Evolutionary conservation across 2,329 filamentous ascomycete genomes (phyloP).

Genomic region (Pseudocercospora cruenta): DNA sequence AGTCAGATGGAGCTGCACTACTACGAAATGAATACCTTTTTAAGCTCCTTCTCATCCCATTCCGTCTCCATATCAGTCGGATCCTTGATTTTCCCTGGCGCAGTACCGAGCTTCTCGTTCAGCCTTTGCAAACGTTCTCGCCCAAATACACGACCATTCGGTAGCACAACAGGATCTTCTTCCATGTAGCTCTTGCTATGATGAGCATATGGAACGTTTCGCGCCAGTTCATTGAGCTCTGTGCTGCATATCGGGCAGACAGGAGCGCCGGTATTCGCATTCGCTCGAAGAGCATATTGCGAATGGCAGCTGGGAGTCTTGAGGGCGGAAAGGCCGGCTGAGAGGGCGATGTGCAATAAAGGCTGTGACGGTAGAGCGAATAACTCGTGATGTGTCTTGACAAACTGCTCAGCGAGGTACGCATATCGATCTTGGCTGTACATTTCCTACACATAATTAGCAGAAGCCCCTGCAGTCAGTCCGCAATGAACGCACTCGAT

Average conservation of each 20-base stretch:
- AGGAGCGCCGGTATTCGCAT: slow-evolving; percentile 66
- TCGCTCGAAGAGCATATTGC: slow-evolving; percentile 59
- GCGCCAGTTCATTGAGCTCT: slow-evolving; percentile 88
- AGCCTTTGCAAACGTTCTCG: slow-evolving; percentile 72
- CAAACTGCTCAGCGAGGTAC: slow-evolving; percentile 77
- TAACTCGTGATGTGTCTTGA: slow-evolving; percentile 82
- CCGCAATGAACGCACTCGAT: slow-evolving; percentile 52
- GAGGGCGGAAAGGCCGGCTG: slow-evolving; percentile 86
- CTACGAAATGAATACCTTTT: slow-evolving; percentile 89
- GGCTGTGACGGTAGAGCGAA: slow-evolving; percentile 81
- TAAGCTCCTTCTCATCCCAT: slow-evolving; percentile 64
- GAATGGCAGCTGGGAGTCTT: slow-evolving; percentile 95
- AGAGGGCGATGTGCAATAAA: slow-evolving; percentile 86
- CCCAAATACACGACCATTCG: slow-evolving; percentile 86
- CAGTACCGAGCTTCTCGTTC: slow-evolving; percentile 76
- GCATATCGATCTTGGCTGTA: slow-evolving; percentile 76
- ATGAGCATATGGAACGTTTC: slow-evolving; percentile 88
- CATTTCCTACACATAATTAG: slow-evolving; percentile 60
- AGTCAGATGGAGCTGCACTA: background rate
- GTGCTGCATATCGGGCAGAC: slow-evolving; percentile 96
- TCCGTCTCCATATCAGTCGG: slow-evolving; percentile 67
- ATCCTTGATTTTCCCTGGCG: slow-evolving; percentile 71
- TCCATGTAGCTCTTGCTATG: slow-evolving; percentile 94
- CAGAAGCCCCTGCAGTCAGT: background rate
- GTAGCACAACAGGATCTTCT: slow-evolving; percentile 80